phyloP scores from a whole-genome alignment of 1,284 basidiomycete genomes.

The Pascua guehoae region DNA sequence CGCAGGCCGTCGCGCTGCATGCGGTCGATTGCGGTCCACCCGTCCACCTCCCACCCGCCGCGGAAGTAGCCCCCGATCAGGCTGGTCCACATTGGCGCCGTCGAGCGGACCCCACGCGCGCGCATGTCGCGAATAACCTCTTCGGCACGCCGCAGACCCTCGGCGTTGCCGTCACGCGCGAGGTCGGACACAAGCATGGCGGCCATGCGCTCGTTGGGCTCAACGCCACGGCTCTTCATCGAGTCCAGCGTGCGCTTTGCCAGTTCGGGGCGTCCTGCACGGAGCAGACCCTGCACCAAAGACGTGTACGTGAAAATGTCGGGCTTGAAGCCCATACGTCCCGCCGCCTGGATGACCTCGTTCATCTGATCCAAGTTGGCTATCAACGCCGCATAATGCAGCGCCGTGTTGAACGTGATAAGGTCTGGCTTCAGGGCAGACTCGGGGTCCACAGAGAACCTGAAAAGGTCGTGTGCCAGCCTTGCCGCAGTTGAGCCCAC shows the following conservation, averaged over 20 bases:
- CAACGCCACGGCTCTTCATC: constrained; percentile 69
- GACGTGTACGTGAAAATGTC: constrained; percentile 78
- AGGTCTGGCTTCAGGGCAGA: constrained; percentile 57
- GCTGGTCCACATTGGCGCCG: constrained; percentile 49
- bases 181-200: constrained; percentile 70
- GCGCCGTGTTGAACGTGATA: constrained; percentile 71
- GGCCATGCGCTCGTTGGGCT: constrained; percentile 68
- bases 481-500: constrained; percentile 27
- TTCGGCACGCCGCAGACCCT: constrained; percentile 61
- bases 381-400: constrained; percentile 61
- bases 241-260: constrained; percentile 60
- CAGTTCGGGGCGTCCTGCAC: constrained; percentile 64
- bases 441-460: constrained; percentile 27
- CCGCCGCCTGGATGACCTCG: constrained; percentile 58
- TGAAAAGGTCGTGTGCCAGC: constrained; percentile 36
- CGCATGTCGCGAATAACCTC: constrained; percentile 69
- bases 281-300: constrained; percentile 67
- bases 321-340: constrained; percentile 56
- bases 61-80: constrained; percentile 45
- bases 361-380: constrained; percentile 62
- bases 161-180: constrained; percentile 56
- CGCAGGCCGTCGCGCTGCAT: constrained; percentile 60
- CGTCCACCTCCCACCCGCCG: constrained; percentile 42
- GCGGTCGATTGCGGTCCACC: constrained; percentile 55
- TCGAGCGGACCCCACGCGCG: constrained; percentile 44